Conservation (phyloP, 164 flowering plant species). For the Taxillus chinensis region DNA sequence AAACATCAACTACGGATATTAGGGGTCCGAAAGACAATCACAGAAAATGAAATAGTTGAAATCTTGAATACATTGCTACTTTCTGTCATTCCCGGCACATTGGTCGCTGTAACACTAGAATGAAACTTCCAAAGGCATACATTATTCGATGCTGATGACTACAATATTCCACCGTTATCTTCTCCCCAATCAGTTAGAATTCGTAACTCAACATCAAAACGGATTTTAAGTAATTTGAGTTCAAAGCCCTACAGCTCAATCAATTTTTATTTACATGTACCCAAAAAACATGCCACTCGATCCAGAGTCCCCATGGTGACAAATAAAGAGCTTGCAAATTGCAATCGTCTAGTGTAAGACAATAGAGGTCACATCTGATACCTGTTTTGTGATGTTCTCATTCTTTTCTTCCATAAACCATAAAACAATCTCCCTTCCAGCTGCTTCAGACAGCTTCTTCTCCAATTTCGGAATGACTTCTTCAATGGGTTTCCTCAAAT, state of each 20-base stretch:
- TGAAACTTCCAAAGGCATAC: no score
- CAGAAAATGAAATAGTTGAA: background rate
- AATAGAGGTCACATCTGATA: constrained; percentile 9
- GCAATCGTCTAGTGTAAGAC: background rate
- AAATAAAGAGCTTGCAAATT: background rate
- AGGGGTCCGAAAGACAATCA: background rate
- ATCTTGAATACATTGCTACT: background rate
- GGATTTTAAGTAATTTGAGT: no score
- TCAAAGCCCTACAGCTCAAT: no score
- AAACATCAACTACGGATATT: constrained; percentile 4
- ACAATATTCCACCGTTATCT: no score
- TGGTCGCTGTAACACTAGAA: no score
- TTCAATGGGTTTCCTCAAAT: constrained; percentile 80
- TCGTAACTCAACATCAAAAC: no score
- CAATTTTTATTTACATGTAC: no score
- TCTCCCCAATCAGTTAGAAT: no score
- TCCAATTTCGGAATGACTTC: constrained; percentile 80
- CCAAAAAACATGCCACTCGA: no score
- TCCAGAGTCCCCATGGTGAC: no score
- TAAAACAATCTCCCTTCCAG: constrained; percentile 71
- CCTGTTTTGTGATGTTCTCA: constrained; percentile 81
- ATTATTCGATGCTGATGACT: no score
- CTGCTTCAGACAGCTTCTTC: constrained; percentile 77
- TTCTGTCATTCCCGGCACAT: no score
- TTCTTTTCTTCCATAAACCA: constrained; percentile 94